Evolutionary conservation across 2,329 filamentous ascomycete genomes (phyloP), one percentile per base, ranked within the genome.

Genomic region (Monilinia fructicola): DNA sequence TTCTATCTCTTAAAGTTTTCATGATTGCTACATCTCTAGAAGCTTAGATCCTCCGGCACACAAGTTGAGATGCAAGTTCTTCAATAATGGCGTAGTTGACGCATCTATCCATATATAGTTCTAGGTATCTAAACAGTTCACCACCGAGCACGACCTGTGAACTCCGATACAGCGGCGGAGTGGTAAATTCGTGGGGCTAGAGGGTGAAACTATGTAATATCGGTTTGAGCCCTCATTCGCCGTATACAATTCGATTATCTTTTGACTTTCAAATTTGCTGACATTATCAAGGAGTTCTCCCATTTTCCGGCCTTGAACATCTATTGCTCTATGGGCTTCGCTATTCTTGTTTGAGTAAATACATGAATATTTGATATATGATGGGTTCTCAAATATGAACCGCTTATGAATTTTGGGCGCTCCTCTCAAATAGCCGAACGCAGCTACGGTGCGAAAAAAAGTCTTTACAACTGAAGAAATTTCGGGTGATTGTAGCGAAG

Each of bases 371-470:
- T n/a, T 44, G 54, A 31, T 1, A n/a, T 31, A 59, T 31, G 1
- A 31, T n/a, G 35, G 56, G 16, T 11, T 59, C 44, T 46, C 6
- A 5, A 26, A 38, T 23, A 67, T 67, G 64, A 58, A 68, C 40
- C 67, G 64, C 35, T 18, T 64, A 11, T 48, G 48, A 18, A n/a
- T 66, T 18, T 23, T 68, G 16, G 67, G 67, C 26, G 65, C 60
- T 60, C 40, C n/a, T 54, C 65, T 38, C 54, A 64, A 31, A 55
- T 68, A 12, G 59, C 50, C 1, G 26, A 54, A n/a, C 67, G 67
- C 52, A 44, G 58, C 21, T 31, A 38, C 12, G 21, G 54, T 26
- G 18, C 61, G 44, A 16, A 59, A 26, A 18, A 58, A 67, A 18
- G 60, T 50, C 5, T 35, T 7, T 7, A 35, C 5, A 35, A 35